Conservation (phyloP, 2,329 filamentous ascomycete species). For the Neonectria faginata region DNA sequence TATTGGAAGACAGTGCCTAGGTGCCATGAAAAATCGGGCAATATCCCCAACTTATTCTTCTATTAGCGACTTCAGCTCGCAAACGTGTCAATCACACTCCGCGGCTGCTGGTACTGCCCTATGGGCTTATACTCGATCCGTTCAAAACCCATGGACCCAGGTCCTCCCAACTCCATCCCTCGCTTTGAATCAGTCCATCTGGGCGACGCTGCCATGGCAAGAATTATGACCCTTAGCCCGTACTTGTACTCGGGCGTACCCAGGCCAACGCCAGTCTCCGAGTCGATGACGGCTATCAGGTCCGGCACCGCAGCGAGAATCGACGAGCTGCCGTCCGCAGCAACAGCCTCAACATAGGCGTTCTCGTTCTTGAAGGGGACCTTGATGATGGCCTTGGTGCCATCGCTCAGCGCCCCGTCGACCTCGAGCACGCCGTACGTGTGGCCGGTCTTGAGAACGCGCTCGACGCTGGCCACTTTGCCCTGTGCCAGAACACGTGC, state of each 20-base stretch:
- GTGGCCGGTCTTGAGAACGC: slow-evolving; percentile 59
- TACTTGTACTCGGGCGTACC: slow-evolving; percentile 69
- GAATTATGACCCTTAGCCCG: slow-evolving; percentile 61
- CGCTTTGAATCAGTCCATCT: slow-evolving; percentile 58
- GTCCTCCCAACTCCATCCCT: slow-evolving; percentile 63
- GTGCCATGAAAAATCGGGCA: too few species aligned
- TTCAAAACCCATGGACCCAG: slow-evolving; percentile 60
- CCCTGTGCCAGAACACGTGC: slow-evolving; percentile 44
- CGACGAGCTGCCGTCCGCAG: slow-evolving; percentile 26
- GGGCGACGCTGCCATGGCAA: slow-evolving; percentile 59
- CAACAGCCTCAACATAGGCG: slow-evolving; percentile 54
- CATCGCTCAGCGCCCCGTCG: slow-evolving; percentile 41
- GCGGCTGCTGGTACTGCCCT: slow-evolving; percentile 61
- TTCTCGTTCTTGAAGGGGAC: slow-evolving; percentile 71
- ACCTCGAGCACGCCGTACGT: slow-evolving; percentile 56
- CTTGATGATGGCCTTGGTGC: slow-evolving; percentile 50
- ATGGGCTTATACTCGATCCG: slow-evolving; percentile 61
- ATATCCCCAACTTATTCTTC: too few species aligned
- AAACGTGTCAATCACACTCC: slow-evolving; percentile 66
- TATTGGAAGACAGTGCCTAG: too few species aligned
- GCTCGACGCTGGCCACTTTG: slow-evolving; percentile 47
- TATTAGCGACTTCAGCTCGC: too few species aligned
- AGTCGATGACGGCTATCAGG: slow-evolving; percentile 66
- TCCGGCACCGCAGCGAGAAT: slow-evolving; percentile 67
- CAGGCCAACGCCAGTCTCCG: slow-evolving; percentile 67